Percentiles rank a stretch among this genome's conserved stretches.
Conservation (phyloP, 441 rosid genomes). For the Populus hybrid region DNA sequence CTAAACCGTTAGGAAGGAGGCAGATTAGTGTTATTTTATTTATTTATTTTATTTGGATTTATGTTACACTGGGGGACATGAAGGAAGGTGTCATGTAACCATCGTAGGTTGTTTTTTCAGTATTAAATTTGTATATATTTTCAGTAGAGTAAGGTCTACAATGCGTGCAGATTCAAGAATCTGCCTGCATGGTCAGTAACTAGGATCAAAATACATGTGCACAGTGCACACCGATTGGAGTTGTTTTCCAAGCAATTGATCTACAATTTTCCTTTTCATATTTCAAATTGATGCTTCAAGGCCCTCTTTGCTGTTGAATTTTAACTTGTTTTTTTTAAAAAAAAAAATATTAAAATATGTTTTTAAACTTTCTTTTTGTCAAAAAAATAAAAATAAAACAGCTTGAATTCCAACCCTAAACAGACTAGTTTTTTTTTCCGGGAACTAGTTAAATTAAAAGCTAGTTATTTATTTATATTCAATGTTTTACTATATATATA, state of each 20-base stretch:
- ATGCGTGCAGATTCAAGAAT: slow-evolving; percentile 18
- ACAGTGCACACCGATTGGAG: background rate
- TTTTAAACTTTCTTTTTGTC: too few species aligned
- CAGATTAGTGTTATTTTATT: background rate
- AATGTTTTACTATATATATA: too few species aligned
- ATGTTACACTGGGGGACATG: background rate
- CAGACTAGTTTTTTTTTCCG: too few species aligned
- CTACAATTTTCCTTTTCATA: background rate
- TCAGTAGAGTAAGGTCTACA: background rate
- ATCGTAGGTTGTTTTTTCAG: slow-evolving; percentile 7
- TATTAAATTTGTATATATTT: background rate
- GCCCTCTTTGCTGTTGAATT: too few species aligned
- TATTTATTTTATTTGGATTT: too few species aligned
- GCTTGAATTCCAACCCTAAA: too few species aligned
- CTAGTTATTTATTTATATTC: too few species aligned
- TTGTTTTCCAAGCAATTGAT: background rate
- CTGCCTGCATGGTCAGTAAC: background rate
- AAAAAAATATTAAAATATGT: too few species aligned
- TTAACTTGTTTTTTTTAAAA: too few species aligned
- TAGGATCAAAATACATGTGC: background rate
- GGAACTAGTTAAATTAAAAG: too few species aligned
- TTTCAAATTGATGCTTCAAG: background rate
- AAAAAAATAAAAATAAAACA: too few species aligned
- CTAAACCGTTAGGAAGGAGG: background rate
- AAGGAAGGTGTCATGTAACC: slow-evolving; percentile 9